Evolutionary conservation across 2,329 filamentous ascomycete genomes (phyloP).

Genomic region (Pseudogymnoascus sp.): DNA sequence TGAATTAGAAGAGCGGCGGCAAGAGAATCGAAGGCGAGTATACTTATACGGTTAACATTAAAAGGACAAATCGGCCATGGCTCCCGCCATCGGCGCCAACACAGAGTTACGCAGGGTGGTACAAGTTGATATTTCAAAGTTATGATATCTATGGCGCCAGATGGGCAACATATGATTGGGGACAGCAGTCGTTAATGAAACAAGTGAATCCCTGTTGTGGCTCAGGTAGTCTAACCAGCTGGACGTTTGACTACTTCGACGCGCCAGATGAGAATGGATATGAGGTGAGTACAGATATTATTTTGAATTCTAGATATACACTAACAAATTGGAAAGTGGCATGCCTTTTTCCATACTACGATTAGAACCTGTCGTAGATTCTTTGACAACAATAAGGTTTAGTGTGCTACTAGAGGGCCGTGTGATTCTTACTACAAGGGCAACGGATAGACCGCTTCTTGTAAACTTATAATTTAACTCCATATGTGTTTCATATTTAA

Average conservation of each 20-base stretch:
- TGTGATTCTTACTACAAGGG: background rate
- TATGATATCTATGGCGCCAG: constrained; percentile 22
- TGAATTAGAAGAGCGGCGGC: constrained; percentile 28
- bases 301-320: background rate
- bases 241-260: constrained; percentile 22
- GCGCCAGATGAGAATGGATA: constrained; percentile 13
- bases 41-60: constrained; percentile 20
- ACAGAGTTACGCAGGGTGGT: constrained; percentile 19
- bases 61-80: constrained; percentile 19
- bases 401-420: constrained; percentile 11
- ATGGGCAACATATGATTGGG: constrained; percentile 21
- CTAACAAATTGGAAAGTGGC: constrained; percentile 6
- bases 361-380: constrained; percentile 10
- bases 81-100: constrained; percentile 16
- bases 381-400: constrained; percentile 13
- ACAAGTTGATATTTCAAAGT: constrained; percentile 14
- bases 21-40: constrained; percentile 19
- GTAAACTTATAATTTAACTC: no score
- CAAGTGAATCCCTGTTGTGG: constrained; percentile 17
- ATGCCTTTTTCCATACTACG: constrained; percentile 11
- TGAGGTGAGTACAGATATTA: background rate
- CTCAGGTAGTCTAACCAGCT: constrained; percentile 15
- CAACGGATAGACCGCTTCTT: no score
- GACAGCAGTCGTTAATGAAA: constrained; percentile 19
- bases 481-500: no score